A percentile compares a stretch with the other conserved stretches of the same genome.
Conservation (phyloP, 2,329 filamentous ascomycete species). For the Cylindrodendrum hubeiense region DNA sequence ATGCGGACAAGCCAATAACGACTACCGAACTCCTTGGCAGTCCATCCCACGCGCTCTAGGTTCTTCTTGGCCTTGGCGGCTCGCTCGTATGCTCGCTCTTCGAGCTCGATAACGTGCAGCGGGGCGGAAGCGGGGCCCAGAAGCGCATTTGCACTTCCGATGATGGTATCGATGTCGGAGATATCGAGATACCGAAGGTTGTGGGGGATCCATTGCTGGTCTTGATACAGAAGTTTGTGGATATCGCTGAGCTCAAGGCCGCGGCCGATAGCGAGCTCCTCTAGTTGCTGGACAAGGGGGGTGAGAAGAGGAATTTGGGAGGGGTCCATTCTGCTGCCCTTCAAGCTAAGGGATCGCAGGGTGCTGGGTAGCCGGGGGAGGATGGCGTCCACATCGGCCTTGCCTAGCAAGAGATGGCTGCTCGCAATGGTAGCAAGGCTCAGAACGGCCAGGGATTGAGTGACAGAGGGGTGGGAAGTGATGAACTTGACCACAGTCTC, state of each 20-base stretch:
- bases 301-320: conserved; percentile 74
- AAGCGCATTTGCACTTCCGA: conserved; percentile 70
- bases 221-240: conserved; percentile 71
- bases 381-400: conserved; percentile 73
- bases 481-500: conserved; percentile 78
- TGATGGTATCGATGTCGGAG: conserved; percentile 71
- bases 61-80: conserved; percentile 73
- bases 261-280: conserved; percentile 81
- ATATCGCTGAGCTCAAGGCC: conserved; percentile 75
- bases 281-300: conserved; percentile 75
- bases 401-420: conserved; percentile 78
- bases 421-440: conserved; percentile 80
- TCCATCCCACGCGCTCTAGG: conserved; percentile 76
- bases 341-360: conserved; percentile 80
- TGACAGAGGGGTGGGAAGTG: conserved; percentile 76
- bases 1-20: conserved; percentile 76
- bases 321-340: conserved; percentile 77
- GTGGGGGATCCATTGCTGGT: conserved; percentile 61
- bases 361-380: conserved; percentile 75
- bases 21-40: conserved; percentile 75
- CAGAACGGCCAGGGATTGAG: conserved; percentile 74
- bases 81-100: conserved; percentile 74
- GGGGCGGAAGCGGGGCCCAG: conserved; percentile 72
- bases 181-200: conserved; percentile 82
- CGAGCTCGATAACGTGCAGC: conserved; percentile 81